Percentiles rank a stretch among this genome's conserved stretches.
Evolutionary conservation across 2,329 filamentous ascomycete species (phyloP).

Genomic region (Exophiala sideris): DNA sequence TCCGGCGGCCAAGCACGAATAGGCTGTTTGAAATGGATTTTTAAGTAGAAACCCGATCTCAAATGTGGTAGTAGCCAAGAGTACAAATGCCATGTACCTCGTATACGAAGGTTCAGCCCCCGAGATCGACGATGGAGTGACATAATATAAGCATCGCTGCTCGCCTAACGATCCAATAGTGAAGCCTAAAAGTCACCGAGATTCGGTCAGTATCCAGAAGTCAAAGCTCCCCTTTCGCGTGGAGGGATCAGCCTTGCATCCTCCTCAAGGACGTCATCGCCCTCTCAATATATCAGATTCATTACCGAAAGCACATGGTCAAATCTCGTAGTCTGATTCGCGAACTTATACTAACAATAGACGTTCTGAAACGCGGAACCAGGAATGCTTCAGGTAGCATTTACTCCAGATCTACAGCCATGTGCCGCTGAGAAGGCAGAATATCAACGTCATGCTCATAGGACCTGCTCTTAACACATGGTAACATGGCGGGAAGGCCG

Average conservation of each 20-base stretch:
- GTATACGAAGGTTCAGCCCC: too few species aligned
- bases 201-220: too few species aligned
- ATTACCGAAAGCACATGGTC: neutral
- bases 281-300: neutral
- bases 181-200: too few species aligned
- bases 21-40: too few species aligned
- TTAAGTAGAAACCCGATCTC: too few species aligned
- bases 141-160: too few species aligned
- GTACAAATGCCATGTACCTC: too few species aligned
- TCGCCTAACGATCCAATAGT: too few species aligned
- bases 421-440: neutral
- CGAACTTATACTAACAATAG: neutral
- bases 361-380: neutral
- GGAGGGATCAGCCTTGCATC: neutral
- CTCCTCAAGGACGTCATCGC: neutral
- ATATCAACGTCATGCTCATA: neutral
- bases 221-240: neutral
- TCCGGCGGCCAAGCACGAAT: too few species aligned
- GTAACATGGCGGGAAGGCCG: neutral
- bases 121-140: too few species aligned
- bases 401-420: neutral
- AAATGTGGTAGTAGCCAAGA: too few species aligned
- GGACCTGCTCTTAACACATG: neutral
- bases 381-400: neutral
- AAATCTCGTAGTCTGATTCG: neutral